Evolutionary conservation across 2,329 filamentous ascomycete species (phyloP).

Genomic region (Fusarium compactum): DNA sequence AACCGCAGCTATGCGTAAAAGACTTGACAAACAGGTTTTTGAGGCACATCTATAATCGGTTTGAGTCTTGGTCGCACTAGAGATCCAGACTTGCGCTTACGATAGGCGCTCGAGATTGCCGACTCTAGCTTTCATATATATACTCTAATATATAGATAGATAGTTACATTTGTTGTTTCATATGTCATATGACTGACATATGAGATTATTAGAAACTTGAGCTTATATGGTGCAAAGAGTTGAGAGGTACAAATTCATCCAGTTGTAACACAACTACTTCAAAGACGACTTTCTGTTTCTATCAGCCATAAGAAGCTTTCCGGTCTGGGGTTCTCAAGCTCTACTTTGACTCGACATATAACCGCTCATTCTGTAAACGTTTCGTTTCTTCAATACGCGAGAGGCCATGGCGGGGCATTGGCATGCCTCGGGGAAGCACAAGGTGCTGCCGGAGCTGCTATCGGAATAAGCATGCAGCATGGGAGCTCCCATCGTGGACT

Average conservation of each 20-base stretch:
- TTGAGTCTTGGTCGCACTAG: neutral
- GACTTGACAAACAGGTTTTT: neutral
- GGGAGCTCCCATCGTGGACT: conserved; percentile 29
- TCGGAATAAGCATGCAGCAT: conserved; percentile 44
- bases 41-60: neutral
- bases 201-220: neutral
- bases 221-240: no score
- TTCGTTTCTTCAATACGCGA: conserved; percentile 21
- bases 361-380: conserved; percentile 5
- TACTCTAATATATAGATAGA: neutral
- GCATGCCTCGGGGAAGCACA: conserved; percentile 43
- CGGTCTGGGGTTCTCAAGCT: neutral
- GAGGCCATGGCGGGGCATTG: conserved; percentile 39
- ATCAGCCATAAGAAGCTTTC: neutral
- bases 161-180: neutral
- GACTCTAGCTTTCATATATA: neutral
- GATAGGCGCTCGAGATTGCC: neutral
- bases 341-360: neutral
- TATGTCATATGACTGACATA: neutral
- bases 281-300: neutral
- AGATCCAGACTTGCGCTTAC: neutral
- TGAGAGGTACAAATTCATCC: neutral
- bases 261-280: neutral
- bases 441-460: conserved; percentile 41
- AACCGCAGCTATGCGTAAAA: neutral